phyloP scores from a whole-genome alignment of 805 yeast genomes.

The Candida nemodendra region DNA sequence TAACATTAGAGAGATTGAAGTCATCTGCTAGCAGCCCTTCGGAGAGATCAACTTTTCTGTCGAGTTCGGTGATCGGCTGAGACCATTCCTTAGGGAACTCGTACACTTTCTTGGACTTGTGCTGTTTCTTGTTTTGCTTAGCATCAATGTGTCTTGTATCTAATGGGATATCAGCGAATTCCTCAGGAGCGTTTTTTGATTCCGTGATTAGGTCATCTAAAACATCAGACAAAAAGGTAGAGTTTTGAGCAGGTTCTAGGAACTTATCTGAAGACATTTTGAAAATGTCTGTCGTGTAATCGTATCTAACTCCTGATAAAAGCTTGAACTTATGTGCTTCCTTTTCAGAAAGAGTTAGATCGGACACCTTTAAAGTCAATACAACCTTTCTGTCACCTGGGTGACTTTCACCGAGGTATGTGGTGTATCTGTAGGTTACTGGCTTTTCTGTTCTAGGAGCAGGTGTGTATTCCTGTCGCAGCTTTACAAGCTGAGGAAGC shows the following conservation, averaged over 20 bases:
- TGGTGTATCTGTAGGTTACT: slow-evolving; percentile 66
- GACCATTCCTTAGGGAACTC: slow-evolving; percentile 81
- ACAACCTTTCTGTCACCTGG: slow-evolving; percentile 72
- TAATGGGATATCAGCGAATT: slow-evolving; percentile 76
- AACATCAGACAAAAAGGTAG: slow-evolving; percentile 64
- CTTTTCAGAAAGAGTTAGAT: slow-evolving; percentile 49
- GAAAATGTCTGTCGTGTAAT: slow-evolving; percentile 56
- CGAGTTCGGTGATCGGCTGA: slow-evolving; percentile 70
- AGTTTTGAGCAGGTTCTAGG: slow-evolving; percentile 83
- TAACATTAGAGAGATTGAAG: slow-evolving; percentile 2
- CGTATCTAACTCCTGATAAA: slow-evolving; percentile 75
- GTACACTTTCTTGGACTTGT: slow-evolving; percentile 39
- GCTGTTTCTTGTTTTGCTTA: slow-evolving; percentile 38
- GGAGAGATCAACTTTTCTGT: slow-evolving; percentile 33
- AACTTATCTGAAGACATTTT: slow-evolving; percentile 64
- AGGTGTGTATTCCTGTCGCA: slow-evolving; percentile 65
- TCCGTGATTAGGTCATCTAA: slow-evolving; percentile 60
- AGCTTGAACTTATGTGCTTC: slow-evolving; percentile 75
- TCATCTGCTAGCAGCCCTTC: slow-evolving; percentile 25
- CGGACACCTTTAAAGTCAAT: slow-evolving; percentile 49
- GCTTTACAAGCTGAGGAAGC: slow-evolving; percentile 78
- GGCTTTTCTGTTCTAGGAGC: slow-evolving; percentile 45
- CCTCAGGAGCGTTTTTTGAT: slow-evolving; percentile 57
- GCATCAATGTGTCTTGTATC: slow-evolving; percentile 68
- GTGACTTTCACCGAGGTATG: slow-evolving; percentile 69